Evolutionary conservation across 176 grass and related monocot species (phyloP).

Genomic region (Oryza australiensis): DNA sequence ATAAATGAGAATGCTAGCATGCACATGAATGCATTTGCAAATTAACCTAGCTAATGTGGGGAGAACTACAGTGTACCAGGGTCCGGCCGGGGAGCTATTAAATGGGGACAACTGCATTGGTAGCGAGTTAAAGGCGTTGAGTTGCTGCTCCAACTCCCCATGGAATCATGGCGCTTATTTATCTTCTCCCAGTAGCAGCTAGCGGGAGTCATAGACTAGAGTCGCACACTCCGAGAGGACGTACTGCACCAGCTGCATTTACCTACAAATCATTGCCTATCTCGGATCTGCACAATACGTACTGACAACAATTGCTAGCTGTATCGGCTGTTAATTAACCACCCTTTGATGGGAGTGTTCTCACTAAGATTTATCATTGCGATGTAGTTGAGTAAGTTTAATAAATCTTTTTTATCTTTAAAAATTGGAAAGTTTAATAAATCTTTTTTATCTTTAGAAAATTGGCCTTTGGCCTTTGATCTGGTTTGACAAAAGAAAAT

Average conservation of each 20-base stretch:
- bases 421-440: too few species aligned
- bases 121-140: slow-evolving; percentile 15
- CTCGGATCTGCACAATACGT: background rate
- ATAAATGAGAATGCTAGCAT: background rate
- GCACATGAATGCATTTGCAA: background rate
- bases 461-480: too few species aligned
- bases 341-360: too few species aligned
- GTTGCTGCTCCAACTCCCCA: slow-evolving; percentile 18
- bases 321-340: background rate
- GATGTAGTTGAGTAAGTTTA: too few species aligned
- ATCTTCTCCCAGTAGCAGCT: background rate
- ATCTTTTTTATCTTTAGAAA: too few species aligned
- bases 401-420: too few species aligned
- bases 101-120: background rate
- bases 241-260: background rate
- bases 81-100: background rate
- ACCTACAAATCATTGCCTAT: background rate
- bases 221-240: background rate
- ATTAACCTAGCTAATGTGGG: background rate
- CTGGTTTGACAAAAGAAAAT: too few species aligned
- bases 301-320: background rate
- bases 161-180: background rate
- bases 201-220: background rate
- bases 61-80: background rate
- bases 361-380: too few species aligned